Base-by-base conservation (phyloP, 2,329 filamentous ascomycete genomes). In the Nothophoma quercina region DNA sequence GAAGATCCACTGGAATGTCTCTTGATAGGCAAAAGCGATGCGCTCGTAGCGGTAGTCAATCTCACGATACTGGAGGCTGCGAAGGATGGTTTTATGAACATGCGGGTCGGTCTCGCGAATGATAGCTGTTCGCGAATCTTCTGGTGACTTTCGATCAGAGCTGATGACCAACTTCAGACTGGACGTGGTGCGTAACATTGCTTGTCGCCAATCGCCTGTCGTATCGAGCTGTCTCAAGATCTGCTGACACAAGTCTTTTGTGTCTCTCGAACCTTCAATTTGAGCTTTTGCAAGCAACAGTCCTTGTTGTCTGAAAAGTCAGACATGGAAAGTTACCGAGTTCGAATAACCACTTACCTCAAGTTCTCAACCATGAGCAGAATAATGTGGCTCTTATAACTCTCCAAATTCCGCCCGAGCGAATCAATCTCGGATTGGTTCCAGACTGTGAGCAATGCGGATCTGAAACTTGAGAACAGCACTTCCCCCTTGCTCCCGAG, bases 1-100 rank as follows among this genome's bases (percentile, higher is more conserved):
- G 21, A 52, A 53, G 1, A 59, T 23, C 50, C 57, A 59, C 18
- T 55, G 21, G 19, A 54, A 59, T 10, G 54, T 57, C 16, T 51
- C 9, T 8, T 30, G 26, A 35, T 59, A 18, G 2, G 53, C 50
- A 9, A 2, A n/a, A 15, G 45, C n/a, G 10, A 59, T 55, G 9
- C 44, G 34, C 9, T 56, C 56, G 18, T 54, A 49, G 0, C 56
- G 49, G 22, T 38, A 5, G 6, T 45, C 28, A 2, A 54, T 38
- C 19, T 55, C 53, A 8, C 13, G 15, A 21, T 40, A 56, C 1
- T 18, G 36, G 3, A 42, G 35, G 6, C 16, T 25, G 7, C 16
- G 18, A n/a, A 44, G 23, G 12, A 51, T 8, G 5, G 8, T 12
- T 23, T 33, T 35, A 4, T 12, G n/a, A 15, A 40, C 19, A 13